Base-by-base conservation (phyloP, 371 early-diverging fungal genomes). In the Mortierella sp. region DNA sequence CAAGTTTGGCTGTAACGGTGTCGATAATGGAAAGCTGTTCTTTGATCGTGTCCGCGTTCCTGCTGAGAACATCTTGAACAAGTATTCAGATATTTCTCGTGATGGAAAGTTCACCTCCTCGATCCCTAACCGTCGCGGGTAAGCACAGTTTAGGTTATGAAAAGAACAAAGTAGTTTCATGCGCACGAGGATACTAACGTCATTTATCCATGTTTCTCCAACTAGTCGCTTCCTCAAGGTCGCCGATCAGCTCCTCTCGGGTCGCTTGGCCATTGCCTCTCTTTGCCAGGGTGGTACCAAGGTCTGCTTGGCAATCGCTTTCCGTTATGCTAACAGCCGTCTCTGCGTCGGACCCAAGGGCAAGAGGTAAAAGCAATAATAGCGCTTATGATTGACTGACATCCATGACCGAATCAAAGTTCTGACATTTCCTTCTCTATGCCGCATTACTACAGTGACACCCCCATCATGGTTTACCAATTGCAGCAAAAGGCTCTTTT, bases 391-490 rank as follows among this genome's bases (percentile, higher is more conserved):
- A n/a, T n/a, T n/a, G n/a, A n/a, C n/a, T n/a, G n/a, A n/a, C n/a
- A n/a, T n/a, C n/a, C n/a, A n/a, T n/a, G n/a, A n/a, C n/a, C n/a
- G n/a, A n/a, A n/a, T n/a, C n/a, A n/a, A n/a, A n/a, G n/a, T 27
- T 8, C n/a, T 28, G 8, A 28, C 15, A 30, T 28, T n/a, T 48
- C n/a, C 19, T 43, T 17, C 2, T 37, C 12, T 26, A 41, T 46
- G 12, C 8, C 17, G n/a, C n/a, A n/a, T n/a, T n/a, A n/a, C 19
- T 12, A 24, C 49, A 82, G 79, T 49, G 90, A 92, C 56, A 90
- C 90, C 9, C 87, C 92, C 9, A 90, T 92, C 64, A 79, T 90
- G 49, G 80, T 69, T 27, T 92, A 90, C 81, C 93, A 92, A 80
- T 76, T 90, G 32, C 92, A 92, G 72, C 91, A 92, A 68, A 82